Evolutionary conservation across 2,329 filamentous ascomycete genomes (phyloP), one percentile per base, ranked within the genome.

Genomic region (Epichloe coenophiala): DNA sequence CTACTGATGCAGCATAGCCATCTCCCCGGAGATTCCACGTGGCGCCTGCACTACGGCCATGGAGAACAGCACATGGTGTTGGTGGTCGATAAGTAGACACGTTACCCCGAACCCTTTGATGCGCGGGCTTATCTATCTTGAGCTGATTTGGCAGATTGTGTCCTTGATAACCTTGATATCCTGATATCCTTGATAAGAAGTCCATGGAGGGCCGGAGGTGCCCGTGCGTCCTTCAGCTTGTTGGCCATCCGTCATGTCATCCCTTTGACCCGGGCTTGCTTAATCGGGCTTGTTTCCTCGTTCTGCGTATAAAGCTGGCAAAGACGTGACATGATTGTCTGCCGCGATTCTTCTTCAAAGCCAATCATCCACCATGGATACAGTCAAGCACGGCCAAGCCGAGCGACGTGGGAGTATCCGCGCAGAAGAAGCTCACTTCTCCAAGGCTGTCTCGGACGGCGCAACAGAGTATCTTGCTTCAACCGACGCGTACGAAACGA

Each of bases 341-440:
- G 19, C 49, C 21, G 17, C 43, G 49, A 43, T 9, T 31, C 27
- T 15, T 51, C 43, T 5, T 51, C 31, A 12, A 47, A 47, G 36
- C 49, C 49, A 15, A 41, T 51, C 36, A 51, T 47, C 37, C 49
- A 51, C 43, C 38, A 51, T 51, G 42, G 35, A 7, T 40, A 36
- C 41, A 13, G 21, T 38, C 21, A 2, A 31, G 35, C 19, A 50
- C 37, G 38, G 6, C 39, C 17, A 40, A 0, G 42, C 39, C 17
- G 48, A 50, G 21, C 43, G 38, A 21, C 48, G 21, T 36, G 41
- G 11, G 1, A 23, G 19, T 21, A 31, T 37, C 5, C 3, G 11
- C 19, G 43, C 17, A 19, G 31, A 45, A 9, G 43, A 45, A 33
- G 37, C 23, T 19, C n/a, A 19, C 31, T 37, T 21, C 33, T 45